Evolutionary conservation across 495 filamentous ascomycete genomes (phyloP).

Genomic region (Xylaria curta): DNA sequence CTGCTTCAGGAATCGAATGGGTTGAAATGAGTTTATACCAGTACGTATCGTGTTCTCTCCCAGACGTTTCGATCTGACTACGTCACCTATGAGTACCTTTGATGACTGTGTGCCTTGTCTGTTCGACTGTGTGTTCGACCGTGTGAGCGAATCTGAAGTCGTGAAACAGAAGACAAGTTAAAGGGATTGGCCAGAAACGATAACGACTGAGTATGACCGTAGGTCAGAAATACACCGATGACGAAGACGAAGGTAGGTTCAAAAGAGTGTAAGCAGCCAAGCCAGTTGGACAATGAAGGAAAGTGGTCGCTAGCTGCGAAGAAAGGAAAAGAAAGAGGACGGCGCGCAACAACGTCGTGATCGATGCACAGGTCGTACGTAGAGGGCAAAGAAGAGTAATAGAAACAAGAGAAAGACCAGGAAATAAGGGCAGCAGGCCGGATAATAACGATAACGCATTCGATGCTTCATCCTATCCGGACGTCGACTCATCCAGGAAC

Average conservation of each 20-base stretch:
- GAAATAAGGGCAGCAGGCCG: slow-evolving; percentile 34
- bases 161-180: slow-evolving; percentile 28
- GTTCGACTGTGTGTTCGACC: slow-evolving; percentile 30
- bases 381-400: slow-evolving; percentile 47
- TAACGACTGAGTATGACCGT: slow-evolving; percentile 36
- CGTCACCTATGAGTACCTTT: slow-evolving; percentile 29
- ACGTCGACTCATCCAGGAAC: slow-evolving; percentile 34
- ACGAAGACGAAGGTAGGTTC: slow-evolving; percentile 50
- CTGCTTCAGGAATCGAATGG: slow-evolving; percentile 42
- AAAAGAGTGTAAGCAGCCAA: slow-evolving; percentile 64
- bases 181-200: slow-evolving; percentile 37
- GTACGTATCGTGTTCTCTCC: slow-evolving; percentile 25
- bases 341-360: slow-evolving; percentile 57
- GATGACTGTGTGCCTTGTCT: slow-evolving; percentile 18
- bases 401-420: slow-evolving; percentile 45
- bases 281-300: slow-evolving; percentile 63
- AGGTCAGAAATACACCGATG: slow-evolving; percentile 53
- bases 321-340: slow-evolving; percentile 49
- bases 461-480: slow-evolving; percentile 38
- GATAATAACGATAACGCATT: slow-evolving; percentile 42
- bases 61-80: slow-evolving; percentile 21
- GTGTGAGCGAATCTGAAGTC: slow-evolving; percentile 23
- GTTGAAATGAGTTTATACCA: slow-evolving; percentile 26
- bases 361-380: slow-evolving; percentile 49
- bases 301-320: slow-evolving; percentile 61